Evolutionary conservation across 495 filamentous ascomycete genomes (phyloP).

Genomic region (Aspergillus homomorphus): DNA sequence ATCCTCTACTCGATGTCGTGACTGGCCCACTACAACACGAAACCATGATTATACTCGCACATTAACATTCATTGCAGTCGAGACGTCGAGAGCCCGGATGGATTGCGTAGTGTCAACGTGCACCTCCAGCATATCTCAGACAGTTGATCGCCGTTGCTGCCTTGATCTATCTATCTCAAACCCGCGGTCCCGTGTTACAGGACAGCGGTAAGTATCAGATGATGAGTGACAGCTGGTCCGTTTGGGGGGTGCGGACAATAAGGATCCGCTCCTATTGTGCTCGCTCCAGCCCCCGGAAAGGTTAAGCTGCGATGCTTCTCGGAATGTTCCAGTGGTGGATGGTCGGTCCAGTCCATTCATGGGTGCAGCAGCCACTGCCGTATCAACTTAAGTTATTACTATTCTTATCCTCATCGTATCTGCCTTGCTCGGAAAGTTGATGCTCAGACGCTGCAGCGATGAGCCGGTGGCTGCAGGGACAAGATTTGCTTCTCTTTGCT

Average conservation of each 20-base stretch:
- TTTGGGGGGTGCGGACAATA: neutral
- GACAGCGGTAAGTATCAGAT: constrained; percentile 1
- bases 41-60: neutral
- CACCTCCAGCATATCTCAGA: constrained; percentile 7
- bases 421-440: neutral
- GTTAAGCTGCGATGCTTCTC: constrained; percentile 2
- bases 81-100: neutral
- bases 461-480: neutral
- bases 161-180: constrained; percentile 11
- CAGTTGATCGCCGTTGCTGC: constrained; percentile 11
- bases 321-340: constrained; percentile 16
- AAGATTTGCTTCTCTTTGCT: neutral
- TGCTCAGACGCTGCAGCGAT: neutral
- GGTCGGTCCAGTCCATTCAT: neutral
- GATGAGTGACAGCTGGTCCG: constrained; percentile 2
- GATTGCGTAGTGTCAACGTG: neutral
- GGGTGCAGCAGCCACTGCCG: neutral
- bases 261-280: neutral
- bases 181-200: constrained; percentile 3
- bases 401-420: neutral
- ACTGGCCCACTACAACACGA: neutral
- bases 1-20: neutral
- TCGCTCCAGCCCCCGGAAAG: neutral
- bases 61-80: neutral
- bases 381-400: neutral